Base-by-base conservation (phyloP, 345 rosid genomes). In the Corchorus olitorius region DNA sequence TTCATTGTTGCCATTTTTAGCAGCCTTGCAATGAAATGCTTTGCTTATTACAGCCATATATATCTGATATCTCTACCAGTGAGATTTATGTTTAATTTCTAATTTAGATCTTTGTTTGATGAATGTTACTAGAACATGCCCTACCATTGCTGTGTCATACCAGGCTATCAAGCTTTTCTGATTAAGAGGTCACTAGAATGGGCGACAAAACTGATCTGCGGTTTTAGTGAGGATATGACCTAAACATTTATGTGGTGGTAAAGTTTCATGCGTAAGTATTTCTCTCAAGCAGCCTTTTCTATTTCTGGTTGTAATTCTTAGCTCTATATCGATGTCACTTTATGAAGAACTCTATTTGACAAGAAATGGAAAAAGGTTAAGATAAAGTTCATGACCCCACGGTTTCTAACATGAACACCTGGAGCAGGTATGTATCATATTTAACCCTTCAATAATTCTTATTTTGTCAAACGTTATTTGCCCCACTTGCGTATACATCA, bases 381-480 rank as follows among this genome's bases (percentile, higher is more conserved):
- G 49, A 49, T 50, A 37, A 75, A 75, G 71, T 50, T 64, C 2
- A 49, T 6, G 70, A 74, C 48, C 77, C 77, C 49, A 75, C 16
- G 54, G 35, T 64, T 72, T 58, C 75, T 43, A 75, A 35, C 75
- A 65, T 67, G 53, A 79, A 63, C 76, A 64, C 70, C 76, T 58
- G 81, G 70, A 73, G 37, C 53, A 65, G 13, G 19, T 70, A 1
- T 73, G 45, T 60, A 41, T 27, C 33, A 6, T 35, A n/a, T 65
- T 11, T 43, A 66, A 77, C 39, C 72, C 83, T 75, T 62, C 80
- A 61, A 66, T 73, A 56, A 81, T 62, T 50, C 27, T 50, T 46
- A 70, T 9, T 14, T 15, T 67, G 74, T 81, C 78, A 43, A 76
- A 48, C 59, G 68, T 14, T 13, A 35, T 64, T 73, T 66, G 71